Evolutionary conservation across 257 asterid genomes (phyloP), one percentile per base, ranked within the genome.

Genomic region (Solanum sejunctum): DNA sequence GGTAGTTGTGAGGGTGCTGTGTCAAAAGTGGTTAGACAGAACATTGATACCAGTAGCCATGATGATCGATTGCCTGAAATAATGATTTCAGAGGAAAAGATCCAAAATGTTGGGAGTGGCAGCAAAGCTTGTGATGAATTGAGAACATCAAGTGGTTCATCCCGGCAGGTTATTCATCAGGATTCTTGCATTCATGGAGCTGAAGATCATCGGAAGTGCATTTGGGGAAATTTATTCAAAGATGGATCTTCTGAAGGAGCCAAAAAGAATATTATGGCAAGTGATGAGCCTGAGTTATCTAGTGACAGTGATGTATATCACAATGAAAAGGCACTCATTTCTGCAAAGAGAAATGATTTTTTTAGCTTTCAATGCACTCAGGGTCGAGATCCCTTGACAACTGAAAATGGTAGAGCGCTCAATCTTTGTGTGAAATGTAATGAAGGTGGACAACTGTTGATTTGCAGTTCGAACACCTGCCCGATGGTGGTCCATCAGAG

Each of bases 341-440:
- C 85, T 18, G 83, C 72, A 70, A 88, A 86, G 89, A 93, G 85
- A 89, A 86, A 85, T 71, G 66, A 85, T 79, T 89, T 93, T 83
- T 84, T 90, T 80, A 89, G 89, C 88, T 89, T 92, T 56, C 94
- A 91, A 41, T 85, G 89, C 86, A 84, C 91, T 64, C 66, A 80
- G 36, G 89, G 90, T 80, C 92, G 87, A 90, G 94, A 90, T 66
- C 88, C 96, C 49, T 86, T 87, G 83, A 89, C 87, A 41, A 89
- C 90, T 83, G 86, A 81, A 80, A 89, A 88, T 72, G 83, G 69
- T 82, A 85, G 66, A 86, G 92, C 84, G 88, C 85, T 70, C 67
- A 88, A 86, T 79, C 86, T 82, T 26, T 93, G 97, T 84, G 81
- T 89, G 87, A 92, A 90, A 87, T 92, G 98, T 81, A 84, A 87